Conservation (phyloP, 768 basidiomycete species). For the Mrakia frigida region DNA sequence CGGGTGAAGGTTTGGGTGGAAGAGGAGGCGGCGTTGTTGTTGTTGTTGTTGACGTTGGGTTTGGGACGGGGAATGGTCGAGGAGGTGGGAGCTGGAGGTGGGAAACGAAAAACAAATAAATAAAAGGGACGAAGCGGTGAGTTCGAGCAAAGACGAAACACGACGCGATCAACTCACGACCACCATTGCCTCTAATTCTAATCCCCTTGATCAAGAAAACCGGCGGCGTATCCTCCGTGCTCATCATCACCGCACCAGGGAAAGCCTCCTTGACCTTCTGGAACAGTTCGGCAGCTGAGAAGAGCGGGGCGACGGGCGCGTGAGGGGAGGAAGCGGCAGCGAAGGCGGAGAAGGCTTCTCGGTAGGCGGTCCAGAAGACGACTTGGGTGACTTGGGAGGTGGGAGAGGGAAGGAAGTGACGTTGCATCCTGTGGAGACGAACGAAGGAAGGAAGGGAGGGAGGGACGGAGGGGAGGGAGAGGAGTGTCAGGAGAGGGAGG, state of each 20-base stretch:
- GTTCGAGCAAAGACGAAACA: too few relatives aligned
- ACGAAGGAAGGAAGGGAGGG: background rate
- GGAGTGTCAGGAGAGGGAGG: too few relatives aligned
- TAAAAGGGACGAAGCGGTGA: too few relatives aligned
- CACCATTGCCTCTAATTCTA: conserved; percentile 45
- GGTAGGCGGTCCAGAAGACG: conserved; percentile 91
- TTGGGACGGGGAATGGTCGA: too few relatives aligned
- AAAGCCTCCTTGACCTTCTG: conserved; percentile 84
- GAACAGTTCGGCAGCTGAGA: conserved; percentile 88
- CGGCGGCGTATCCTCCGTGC: conserved; percentile 50
- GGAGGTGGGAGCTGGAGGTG: too few relatives aligned
- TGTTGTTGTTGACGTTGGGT: too few relatives aligned
- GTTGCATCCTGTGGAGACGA: conserved; percentile 67
- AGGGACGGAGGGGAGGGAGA: background rate
- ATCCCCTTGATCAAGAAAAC: conserved; percentile 88
- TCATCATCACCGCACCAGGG: conserved; percentile 70
- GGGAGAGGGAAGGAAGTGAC: conserved; percentile 71
- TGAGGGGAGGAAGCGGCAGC: conserved; percentile 10
- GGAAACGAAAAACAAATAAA: too few relatives aligned
- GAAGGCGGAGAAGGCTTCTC: conserved; percentile 66
- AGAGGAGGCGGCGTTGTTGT: background rate
- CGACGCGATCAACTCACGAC: background rate
- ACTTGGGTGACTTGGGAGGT: conserved; percentile 86
- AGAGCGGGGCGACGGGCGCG: conserved; percentile 44
- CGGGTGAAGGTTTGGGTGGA: background rate